phyloP scores from a whole-genome alignment of 352 stramenopile species.

The Phytophthora meadii region DNA sequence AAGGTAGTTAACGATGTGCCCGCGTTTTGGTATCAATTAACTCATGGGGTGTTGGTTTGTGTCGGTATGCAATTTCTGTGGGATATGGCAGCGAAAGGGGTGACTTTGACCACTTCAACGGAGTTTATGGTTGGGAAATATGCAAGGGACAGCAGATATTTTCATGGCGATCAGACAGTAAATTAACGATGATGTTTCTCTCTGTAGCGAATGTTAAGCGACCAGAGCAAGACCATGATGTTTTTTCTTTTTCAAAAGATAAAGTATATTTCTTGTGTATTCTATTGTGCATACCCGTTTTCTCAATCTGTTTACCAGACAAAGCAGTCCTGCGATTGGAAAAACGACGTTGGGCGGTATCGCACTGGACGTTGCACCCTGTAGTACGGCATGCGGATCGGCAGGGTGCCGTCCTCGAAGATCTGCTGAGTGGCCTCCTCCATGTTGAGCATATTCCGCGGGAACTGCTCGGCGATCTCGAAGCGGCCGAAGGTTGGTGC shows the following conservation, averaged over 20 bases:
- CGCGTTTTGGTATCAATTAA: too few relatives aligned
- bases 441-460: constrained; percentile 50
- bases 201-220: background rate
- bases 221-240: too few relatives aligned
- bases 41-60: too few relatives aligned
- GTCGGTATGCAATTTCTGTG: constrained; percentile 39
- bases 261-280: too few relatives aligned
- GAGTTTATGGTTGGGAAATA: constrained; percentile 31
- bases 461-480: constrained; percentile 66
- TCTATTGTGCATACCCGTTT: background rate
- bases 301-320: constrained; percentile 35
- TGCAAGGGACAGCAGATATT: constrained; percentile 4
- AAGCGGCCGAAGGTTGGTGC: constrained; percentile 71
- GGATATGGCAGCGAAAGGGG: constrained; percentile 56
- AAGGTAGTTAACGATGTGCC: constrained; percentile 16
- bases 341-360: constrained; percentile 42
- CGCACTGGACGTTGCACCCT: constrained; percentile 35
- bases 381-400: constrained; percentile 69
- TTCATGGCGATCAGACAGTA: background rate
- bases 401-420: constrained; percentile 50
- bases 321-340: constrained; percentile 48
- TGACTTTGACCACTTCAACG: constrained; percentile 35
- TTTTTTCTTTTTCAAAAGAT: too few relatives aligned
- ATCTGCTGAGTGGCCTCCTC: constrained; percentile 64
- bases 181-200: background rate